Base-by-base conservation (phyloP, 257 asterid species). In the Capsicum baccatum region DNA sequence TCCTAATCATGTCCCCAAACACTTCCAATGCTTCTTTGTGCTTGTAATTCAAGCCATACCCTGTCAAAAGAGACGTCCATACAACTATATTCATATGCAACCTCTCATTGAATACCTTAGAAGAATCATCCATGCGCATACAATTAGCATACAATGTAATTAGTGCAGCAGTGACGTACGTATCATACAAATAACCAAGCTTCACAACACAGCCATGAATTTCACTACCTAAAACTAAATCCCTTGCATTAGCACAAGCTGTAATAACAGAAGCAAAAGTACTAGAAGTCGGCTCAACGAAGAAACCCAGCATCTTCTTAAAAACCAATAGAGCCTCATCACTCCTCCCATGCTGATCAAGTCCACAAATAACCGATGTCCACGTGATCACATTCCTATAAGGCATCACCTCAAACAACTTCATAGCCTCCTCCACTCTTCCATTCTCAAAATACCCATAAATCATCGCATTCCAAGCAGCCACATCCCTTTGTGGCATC, bases 31-130 rank as follows among this genome's bases (percentile, higher is more conserved):
- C 99, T 50, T 90, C 89, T 58, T 88, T 91, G 39, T 94, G 95
- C 84, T 79, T 86, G 79, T 54, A 66, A 16, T 96, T 96, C 54
- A 81, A 86, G 14, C 97, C 94, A 74, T 88, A 91, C 55, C 98
- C 97, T 17, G 98, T 92, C 91, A 96, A 87, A 71, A 96, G 93
- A 73, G 99, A 93, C 7, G 98, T 96, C 98, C 98, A 94, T 21
- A 94, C 94, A 10, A 89, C 98, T 68, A 96, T 98, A 85, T 94
- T 90, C 35, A 19, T 71, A 67, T 90, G 93, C 84, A 89, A 63
- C 84, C 87, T 92, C 90, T 94, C 96, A 21, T 85, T 66, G 79
- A 92, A 92, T 85, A 88, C 90, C 85, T 85, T 90, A 2, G 79
- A 84, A 74, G 91, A 89, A 83, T 91, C 89, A 73, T 92, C 89